Conservation (phyloP, 176 grass and related monocot genomes). For the Pontederia crassipes region DNA sequence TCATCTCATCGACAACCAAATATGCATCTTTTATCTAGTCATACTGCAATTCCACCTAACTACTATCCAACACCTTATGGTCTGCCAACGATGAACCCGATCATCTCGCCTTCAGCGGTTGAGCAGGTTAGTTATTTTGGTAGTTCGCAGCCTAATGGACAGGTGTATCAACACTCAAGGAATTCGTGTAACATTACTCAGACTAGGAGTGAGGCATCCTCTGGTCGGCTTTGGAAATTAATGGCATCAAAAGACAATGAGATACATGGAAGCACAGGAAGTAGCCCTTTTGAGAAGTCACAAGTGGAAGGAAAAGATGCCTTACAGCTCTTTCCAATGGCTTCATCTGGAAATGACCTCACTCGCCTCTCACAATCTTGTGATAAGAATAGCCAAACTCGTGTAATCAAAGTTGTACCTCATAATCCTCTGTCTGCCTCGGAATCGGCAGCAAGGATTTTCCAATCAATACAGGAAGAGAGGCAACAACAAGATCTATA, state of each 20-base stretch:
- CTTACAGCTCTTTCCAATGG: constrained; percentile 11
- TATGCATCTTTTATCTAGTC: constrained; percentile 31
- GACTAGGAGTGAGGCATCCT: constrained; percentile 37
- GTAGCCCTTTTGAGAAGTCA: constrained; percentile 41
- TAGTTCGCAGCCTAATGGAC: constrained; percentile 25
- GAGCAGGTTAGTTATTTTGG: constrained; percentile 43
- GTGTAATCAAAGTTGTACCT: constrained; percentile 75
- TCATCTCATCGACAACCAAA: constrained; percentile 44
- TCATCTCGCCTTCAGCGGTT: constrained; percentile 38
- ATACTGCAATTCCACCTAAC: constrained; percentile 32
- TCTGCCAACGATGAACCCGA: constrained; percentile 40
- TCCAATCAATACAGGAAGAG: constrained; percentile 75
- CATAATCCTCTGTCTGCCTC: constrained; percentile 47
- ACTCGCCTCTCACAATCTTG: constrained; percentile 21
- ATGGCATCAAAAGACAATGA: constrained; percentile 58
- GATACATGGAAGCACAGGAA: constrained; percentile 67
- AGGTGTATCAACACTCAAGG: constrained; percentile 34
- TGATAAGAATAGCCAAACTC: constrained; percentile 28
- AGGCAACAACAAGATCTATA: constrained; percentile 35
- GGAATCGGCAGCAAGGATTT: constrained; percentile 63
- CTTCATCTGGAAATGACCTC: constrained; percentile 16
- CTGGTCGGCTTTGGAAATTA: constrained; percentile 39
- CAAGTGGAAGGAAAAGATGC: constrained; percentile 32
- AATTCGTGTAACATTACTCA: constrained; percentile 48
- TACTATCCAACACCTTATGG: constrained; percentile 68